Evolutionary conservation across 2,329 filamentous ascomycete species (phyloP).

Genomic region (Neocucurbitaria cava): DNA sequence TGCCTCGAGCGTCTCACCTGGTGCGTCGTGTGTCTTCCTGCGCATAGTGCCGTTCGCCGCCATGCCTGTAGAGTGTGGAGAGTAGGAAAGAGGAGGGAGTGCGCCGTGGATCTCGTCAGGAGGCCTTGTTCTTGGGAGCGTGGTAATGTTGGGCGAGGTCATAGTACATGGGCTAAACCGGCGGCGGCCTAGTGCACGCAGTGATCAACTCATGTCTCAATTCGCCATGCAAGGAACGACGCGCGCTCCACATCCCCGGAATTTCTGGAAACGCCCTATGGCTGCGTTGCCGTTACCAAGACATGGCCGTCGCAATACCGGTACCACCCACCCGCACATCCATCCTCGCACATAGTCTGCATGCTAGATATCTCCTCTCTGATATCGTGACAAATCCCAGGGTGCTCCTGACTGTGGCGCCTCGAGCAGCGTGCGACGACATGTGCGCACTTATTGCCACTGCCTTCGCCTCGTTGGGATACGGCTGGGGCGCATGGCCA

Average conservation of each 20-base stretch:
- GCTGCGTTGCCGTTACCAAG: conserved; percentile 16
- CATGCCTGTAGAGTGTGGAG: conserved; percentile 19
- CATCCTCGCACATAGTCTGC: conserved; percentile 2
- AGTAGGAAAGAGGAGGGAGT: background rate
- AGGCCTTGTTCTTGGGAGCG: conserved; percentile 8
- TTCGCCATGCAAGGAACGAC: conserved; percentile 24
- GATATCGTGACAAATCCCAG: no score
- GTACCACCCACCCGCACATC: conserved; percentile 3
- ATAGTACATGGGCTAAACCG: conserved; percentile 16
- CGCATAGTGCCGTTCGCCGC: conserved; percentile 35
- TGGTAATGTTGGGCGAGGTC: conserved; percentile 17
- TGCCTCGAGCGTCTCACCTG: conserved; percentile 19
- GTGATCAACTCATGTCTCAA: conserved; percentile 5
- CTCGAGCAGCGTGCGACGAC: background rate
- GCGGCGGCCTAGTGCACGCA: conserved; percentile 13
- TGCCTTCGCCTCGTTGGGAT: background rate
- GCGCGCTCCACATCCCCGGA: conserved; percentile 12
- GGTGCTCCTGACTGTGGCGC: background rate
- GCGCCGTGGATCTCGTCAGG: conserved; percentile 11
- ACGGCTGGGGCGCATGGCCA: conserved; percentile 11
- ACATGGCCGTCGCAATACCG: no score
- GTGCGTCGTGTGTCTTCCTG: conserved; percentile 26
- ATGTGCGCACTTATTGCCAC: background rate
- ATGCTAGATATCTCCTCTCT: background rate
- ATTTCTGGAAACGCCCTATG: conserved; percentile 22